A percentile compares a stretch with the other conserved stretches of the same genome.
These are phyloP conservation scores for Dipodascopsis tothii DNA, from an alignment of 805 yeast genomes.

Conservation along the genomic window DNA sequence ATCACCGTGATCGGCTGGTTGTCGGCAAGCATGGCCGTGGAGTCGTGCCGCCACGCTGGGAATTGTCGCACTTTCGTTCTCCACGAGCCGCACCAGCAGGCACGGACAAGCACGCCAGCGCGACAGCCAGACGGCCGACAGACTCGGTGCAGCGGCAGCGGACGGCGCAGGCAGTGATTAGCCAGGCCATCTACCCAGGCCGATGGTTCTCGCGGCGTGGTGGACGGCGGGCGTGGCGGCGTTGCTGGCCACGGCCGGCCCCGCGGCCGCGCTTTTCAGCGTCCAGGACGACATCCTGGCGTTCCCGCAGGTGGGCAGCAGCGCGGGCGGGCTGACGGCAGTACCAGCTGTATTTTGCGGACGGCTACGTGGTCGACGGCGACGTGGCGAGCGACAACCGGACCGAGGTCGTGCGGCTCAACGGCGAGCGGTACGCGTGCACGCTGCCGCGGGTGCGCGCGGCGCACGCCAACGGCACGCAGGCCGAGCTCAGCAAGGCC, in stretches of 20 bases:
- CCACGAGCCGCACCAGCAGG: too few species aligned
- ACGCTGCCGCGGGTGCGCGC: constrained; percentile 11
- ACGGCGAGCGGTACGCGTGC: constrained; percentile 10
- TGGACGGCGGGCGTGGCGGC: too few species aligned
- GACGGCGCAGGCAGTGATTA: too few species aligned
- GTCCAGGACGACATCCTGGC: constrained; percentile 22
- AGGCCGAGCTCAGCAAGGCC: constrained; percentile 11
- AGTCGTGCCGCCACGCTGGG: too few species aligned
- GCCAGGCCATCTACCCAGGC: too few species aligned
- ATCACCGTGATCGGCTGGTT: constrained; percentile 8
- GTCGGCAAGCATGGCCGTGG: constrained; percentile 7
- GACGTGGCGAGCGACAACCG: background rate
- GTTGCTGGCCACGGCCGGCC: too few species aligned
- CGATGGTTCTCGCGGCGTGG: too few species aligned
- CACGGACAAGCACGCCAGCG: too few species aligned
- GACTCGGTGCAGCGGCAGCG: too few species aligned
- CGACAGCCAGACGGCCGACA: too few species aligned
- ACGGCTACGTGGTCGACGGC: constrained; percentile 6
- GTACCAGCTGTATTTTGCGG: constrained; percentile 11
- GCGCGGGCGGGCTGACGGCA: background rate
- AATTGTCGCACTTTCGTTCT: too few species aligned
- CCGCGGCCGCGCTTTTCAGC: constrained; percentile 6
- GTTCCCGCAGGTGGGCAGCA: constrained; percentile 15
- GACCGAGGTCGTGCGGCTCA: constrained; percentile 8
- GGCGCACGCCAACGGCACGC: constrained; percentile 4